A percentile compares a stretch with the other conserved stretches of the same genome.
phyloP scores from a whole-genome alignment of 1,284 basidiomycete species.

The Papiliotrema laurentii region DNA sequence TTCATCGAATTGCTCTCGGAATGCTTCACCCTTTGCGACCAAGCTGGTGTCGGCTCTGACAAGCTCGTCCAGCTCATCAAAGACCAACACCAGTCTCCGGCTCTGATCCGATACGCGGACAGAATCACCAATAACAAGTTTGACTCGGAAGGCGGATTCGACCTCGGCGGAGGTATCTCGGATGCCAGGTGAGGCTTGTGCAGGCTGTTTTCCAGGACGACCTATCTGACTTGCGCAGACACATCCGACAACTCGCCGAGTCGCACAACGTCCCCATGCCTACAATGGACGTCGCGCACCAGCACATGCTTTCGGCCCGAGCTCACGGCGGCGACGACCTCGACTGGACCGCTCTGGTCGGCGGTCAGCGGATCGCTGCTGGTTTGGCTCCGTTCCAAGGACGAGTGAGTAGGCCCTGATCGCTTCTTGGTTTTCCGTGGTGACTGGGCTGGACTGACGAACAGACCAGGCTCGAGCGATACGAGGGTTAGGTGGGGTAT shows the following conservation, averaged over 20 bases:
- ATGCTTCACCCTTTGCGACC: slow-evolving; percentile 75
- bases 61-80: slow-evolving; percentile 57
- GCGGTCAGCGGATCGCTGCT: slow-evolving; percentile 45
- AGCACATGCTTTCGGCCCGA: slow-evolving; percentile 71
- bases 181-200: slow-evolving; percentile 57
- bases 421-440: background rate
- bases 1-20: slow-evolving; percentile 74
- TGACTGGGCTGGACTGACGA: background rate
- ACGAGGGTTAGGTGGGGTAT: slow-evolving; percentile 3
- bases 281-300: slow-evolving; percentile 64
- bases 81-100: slow-evolving; percentile 46
- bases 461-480: slow-evolving; percentile 10
- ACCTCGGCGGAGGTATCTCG: slow-evolving; percentile 83
- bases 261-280: slow-evolving; percentile 76
- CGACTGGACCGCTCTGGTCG: slow-evolving; percentile 49
- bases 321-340: slow-evolving; percentile 51
- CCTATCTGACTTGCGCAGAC: slow-evolving; percentile 18
- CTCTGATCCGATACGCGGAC: slow-evolving; percentile 25
- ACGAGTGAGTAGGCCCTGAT: slow-evolving; percentile 28
- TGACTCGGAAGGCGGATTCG: slow-evolving; percentile 72
- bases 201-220: background rate
- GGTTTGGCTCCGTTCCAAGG: slow-evolving; percentile 47
- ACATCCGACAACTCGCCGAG: slow-evolving; percentile 51
- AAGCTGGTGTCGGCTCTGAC: slow-evolving; percentile 69
- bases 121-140: slow-evolving; percentile 56